Base-by-base conservation (phyloP, 805 yeast genomes). In the Cyberlindnera xylosilytica region DNA sequence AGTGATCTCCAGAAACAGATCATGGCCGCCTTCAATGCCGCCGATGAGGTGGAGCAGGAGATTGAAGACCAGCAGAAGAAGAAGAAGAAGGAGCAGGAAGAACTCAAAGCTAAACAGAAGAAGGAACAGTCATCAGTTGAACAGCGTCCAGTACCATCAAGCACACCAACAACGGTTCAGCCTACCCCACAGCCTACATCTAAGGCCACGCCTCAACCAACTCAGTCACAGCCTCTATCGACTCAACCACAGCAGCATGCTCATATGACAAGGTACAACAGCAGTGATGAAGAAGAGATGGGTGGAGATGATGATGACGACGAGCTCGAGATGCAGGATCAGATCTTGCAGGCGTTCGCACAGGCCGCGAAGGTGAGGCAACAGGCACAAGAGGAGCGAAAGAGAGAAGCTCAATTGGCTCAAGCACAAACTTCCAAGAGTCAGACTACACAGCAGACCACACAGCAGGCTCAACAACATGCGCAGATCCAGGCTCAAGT, bases 271-370 rank as follows among this genome's bases (percentile, higher is more conserved):
- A 26, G 11, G n/a, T 8, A 26, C 12, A n/a, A 26, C 29, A 7
- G 10, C 7, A 22, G 24, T 22, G 29, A 26, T 26, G 29, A 26
- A 5, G 29, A 26, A 6, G 29, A 26, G 6, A 5, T 13, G 8
- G 29, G 12, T 8, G n/a, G n/a, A n/a, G n/a, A 26, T 26, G 46
- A 44, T 4, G 47, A 45, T 20, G 55, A 49, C 11, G 53, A 47
- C 40, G 55, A 56, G 27, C 34, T 42, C 4, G 50, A 57, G 24
- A 20, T 54, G 18, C 57, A 54, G 38, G 39, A 49, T 15, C 57
- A 56, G 41, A 52, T 56, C 19, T 43, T 56, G 53, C 51, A 54
- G 19, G 59, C 53, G 0, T 46, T 54, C 33, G 46, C 47, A 34
- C 51, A 51, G 37, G 41, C 51, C 39, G 32, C 54, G 20, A 38